Evolutionary conservation across 768 basidiomycete species (phyloP), one percentile per base, ranked within the genome.

Genomic region (Amanita polypyramis): DNA sequence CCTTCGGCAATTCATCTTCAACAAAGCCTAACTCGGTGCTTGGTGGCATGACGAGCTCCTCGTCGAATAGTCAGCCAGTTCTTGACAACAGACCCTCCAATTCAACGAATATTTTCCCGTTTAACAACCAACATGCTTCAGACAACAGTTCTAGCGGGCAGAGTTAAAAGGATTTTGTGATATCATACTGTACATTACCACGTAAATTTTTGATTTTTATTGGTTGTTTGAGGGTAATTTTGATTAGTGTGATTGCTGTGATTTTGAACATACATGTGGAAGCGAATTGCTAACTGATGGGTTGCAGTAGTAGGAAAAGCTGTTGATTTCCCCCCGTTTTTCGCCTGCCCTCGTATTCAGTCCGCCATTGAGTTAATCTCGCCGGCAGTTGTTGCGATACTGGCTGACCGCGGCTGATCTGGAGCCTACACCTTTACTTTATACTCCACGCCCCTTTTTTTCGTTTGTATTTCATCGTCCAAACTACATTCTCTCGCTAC

Each of bases 121-220:
- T 49, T 23, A 36, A 7, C 25, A 36, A 7, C 25, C 14, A 5
- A 19, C 8, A 23, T 8, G n/a, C 40, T 14, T 30, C 40, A 27
- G 30, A 10, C 10, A 35, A 37, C n/a, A 35, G 39, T 12, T 32
- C 38, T 2, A 19, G 21, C 14, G 45, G 45, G 35, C 45, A 46
- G 23, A 37, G 32, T 23, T 49, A 19, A 42, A 41, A 33, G 29
- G 19, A 20, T 48, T 32, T 19, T 5, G 19, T 46, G 36, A 49
- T 49, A 49, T 39, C 47, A 42, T 41, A 49, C 30, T 49, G 47
- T 49, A 49, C 32, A 39, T 41, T 49, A 49, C 39, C 27, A 39
- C 20, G 21, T 35, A 38, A 25, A 30, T 17, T 36, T 44, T 44
- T 15, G 15, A 30, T 17, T 36, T 44, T 44, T 21, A 33, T 44